Percentiles rank a stretch among this genome's conserved stretches.
These are phyloP conservation scores for Mortierella sp. DNA, from an alignment of 371 early-diverging fungal species.

Conservation along the genomic window DNA sequence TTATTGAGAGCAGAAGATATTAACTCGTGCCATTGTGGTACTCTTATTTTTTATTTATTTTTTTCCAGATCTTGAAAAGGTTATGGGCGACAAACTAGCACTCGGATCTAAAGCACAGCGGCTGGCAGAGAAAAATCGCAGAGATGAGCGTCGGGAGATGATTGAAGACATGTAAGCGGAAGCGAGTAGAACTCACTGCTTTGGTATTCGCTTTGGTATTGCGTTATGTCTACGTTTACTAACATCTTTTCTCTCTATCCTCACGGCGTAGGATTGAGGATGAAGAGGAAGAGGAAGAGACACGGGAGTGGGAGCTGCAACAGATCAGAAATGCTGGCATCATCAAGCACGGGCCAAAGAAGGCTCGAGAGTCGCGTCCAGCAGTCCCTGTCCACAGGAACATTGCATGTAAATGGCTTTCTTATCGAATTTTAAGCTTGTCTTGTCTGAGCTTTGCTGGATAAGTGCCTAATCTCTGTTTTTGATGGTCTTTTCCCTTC, in stretches of 20 bases:
- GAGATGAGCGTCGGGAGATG: constrained; percentile 61
- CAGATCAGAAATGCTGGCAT: constrained; percentile 71
- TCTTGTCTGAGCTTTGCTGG: neutral
- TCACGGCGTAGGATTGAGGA: constrained; percentile 48
- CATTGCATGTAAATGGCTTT: constrained; percentile 28
- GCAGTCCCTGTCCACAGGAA: constrained; percentile 42
- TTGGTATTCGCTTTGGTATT: neutral
- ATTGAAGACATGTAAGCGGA: constrained; percentile 62
- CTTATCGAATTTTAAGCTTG: neutral
- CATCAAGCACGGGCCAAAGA: constrained; percentile 42
- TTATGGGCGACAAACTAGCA: constrained; percentile 38
- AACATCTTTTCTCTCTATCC: neutral
- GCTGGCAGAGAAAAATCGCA: constrained; percentile 53
- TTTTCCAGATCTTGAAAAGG: constrained; percentile 31
- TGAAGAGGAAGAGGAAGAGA: constrained; percentile 68
- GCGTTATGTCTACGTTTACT: neutral
- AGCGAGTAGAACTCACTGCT: neutral
- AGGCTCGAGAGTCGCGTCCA: constrained; percentile 36
- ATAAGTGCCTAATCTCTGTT: neutral
- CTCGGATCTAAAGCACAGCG: constrained; percentile 39
- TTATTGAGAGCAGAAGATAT: neutral
- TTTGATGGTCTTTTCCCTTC: constrained; percentile 6
- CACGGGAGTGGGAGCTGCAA: constrained; percentile 74
- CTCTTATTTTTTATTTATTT: neutral
- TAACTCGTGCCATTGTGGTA: neutral